Evolutionary conservation across 768 basidiomycete species (phyloP).

Genomic region (Naganishia vishniacii): DNA sequence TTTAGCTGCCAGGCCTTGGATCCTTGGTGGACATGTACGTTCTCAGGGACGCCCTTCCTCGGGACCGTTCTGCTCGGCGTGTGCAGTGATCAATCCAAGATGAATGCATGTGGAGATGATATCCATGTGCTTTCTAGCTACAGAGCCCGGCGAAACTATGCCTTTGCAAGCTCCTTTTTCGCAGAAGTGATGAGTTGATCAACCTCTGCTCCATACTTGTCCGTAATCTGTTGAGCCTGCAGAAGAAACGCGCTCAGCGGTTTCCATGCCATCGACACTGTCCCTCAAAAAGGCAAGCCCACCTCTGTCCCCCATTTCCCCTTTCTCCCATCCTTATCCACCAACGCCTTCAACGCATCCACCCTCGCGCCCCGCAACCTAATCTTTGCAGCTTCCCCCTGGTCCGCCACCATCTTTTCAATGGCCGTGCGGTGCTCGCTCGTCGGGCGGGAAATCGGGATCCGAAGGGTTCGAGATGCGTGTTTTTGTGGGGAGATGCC

Average conservation of each 20-base stretch:
- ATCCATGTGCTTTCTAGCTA: no score
- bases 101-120: not conserved
- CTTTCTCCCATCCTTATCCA: slow-evolving; percentile 33
- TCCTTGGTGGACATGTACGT: no score
- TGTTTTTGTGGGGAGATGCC: slow-evolving; percentile 44
- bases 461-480: slow-evolving; percentile 42
- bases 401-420: slow-evolving; percentile 31
- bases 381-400: slow-evolving; percentile 44
- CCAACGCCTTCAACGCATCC: slow-evolving; percentile 43
- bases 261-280: no score
- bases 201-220: slow-evolving; percentile 38
- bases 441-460: slow-evolving; percentile 41
- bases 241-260: not conserved
- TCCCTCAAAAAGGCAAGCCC: not conserved
- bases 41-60: no score
- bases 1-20: no score
- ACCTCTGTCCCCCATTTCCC: slow-evolving; percentile 35
- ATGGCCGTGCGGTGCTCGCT: slow-evolving; percentile 28
- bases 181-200: slow-evolving; percentile 39
- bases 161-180: slow-evolving; percentile 49
- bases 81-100: no score
- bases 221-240: slow-evolving; percentile 41
- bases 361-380: slow-evolving; percentile 42
- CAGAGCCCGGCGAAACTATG: slow-evolving; percentile 15
- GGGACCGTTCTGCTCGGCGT: no score